phyloP scores from a whole-genome alignment of 495 filamentous ascomycete species.

The Parachaetomium inaequale region DNA sequence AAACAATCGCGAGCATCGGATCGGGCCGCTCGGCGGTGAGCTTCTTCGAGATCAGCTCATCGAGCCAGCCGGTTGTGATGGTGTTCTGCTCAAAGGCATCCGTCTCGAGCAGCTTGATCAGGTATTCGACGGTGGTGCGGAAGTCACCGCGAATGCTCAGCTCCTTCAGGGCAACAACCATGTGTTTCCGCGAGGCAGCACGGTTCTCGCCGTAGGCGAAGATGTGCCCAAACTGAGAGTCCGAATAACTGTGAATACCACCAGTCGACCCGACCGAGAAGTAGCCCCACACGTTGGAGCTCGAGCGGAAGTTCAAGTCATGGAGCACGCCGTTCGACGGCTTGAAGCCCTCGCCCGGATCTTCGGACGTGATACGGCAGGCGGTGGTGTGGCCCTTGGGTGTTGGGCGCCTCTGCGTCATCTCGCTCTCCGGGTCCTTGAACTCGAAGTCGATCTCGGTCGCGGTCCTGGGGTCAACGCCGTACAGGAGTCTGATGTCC shows the following conservation, averaged over 20 bases:
- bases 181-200: constrained; percentile 94
- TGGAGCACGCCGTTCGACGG: constrained; percentile 98
- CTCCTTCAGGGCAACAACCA: constrained; percentile 98
- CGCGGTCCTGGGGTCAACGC: constrained; percentile 82
- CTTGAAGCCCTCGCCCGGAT: constrained; percentile 99
- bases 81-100: constrained; percentile 99
- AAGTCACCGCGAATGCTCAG: constrained; percentile 99
- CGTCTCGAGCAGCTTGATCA: constrained; percentile 98
- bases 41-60: constrained; percentile 97
- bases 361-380: constrained; percentile 98
- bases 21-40: constrained; percentile 95
- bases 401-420: constrained; percentile 81
- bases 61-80: constrained; percentile 98
- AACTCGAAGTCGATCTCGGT: constrained; percentile 96
- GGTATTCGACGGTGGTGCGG: constrained; percentile 95
- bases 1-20: constrained; percentile 82
- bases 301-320: constrained; percentile 97
- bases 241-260: constrained; percentile 98
- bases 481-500: constrained; percentile 94
- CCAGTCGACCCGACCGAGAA: constrained; percentile 96
- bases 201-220: constrained; percentile 98
- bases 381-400: constrained; percentile 97
- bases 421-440: constrained; percentile 74
- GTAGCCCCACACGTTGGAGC: constrained; percentile 99
- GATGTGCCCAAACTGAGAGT: constrained; percentile 98